phyloP scores from a whole-genome alignment of 305 asterid genomes.

The Solanum hybrid region DNA sequence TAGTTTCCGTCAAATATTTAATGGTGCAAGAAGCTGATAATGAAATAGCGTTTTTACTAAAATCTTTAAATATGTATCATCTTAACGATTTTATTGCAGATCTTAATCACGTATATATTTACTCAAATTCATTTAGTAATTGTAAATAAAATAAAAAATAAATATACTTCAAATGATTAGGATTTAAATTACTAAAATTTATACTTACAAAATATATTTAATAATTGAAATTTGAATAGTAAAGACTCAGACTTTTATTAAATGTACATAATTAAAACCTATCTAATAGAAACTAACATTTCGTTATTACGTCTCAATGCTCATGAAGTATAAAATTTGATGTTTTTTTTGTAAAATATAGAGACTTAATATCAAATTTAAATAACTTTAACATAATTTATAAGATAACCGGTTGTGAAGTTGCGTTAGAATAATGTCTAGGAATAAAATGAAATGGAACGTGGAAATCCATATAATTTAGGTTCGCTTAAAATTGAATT shows the following conservation, averaged over 20 bases:
- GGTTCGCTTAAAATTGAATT: background rate
- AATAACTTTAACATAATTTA: background rate
- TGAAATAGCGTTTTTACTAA: no score
- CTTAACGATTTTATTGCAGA: background rate
- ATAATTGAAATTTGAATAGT: background rate
- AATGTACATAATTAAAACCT: background rate
- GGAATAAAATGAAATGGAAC: background rate
- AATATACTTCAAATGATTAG: background rate
- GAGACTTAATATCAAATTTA: background rate
- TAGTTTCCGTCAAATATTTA: background rate
- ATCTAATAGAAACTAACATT: background rate
- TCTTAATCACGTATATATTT: no score
- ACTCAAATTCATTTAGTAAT: background rate
- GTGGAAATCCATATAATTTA: no score
- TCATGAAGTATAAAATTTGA: background rate
- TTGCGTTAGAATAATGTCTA: background rate
- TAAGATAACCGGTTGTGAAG: accelerated
- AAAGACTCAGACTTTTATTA: background rate
- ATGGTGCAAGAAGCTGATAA: no score
- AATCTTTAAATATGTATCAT: no score
- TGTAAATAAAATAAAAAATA: no score
- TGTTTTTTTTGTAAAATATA: background rate
- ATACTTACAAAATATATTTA: background rate
- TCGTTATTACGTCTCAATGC: background rate
- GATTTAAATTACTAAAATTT: background rate